Evolutionary conservation across 129 eudicot species (phyloP).

Genomic region (Lactuca sativa): DNA sequence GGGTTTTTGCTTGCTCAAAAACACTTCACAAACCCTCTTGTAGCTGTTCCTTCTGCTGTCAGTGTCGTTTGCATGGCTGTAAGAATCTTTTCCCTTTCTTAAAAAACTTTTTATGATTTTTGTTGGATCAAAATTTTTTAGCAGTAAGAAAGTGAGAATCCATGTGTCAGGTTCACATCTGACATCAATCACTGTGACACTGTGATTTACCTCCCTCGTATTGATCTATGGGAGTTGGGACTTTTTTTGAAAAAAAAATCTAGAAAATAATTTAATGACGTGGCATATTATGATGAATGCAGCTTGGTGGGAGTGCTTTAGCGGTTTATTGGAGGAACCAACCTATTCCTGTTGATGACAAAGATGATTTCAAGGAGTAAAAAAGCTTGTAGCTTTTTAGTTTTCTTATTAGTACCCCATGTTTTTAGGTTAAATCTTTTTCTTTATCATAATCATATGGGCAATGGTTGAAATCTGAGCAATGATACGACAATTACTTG

Average conservation of each 20-base stretch:
- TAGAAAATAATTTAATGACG: background rate
- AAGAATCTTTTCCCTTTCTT: slow-evolving; percentile 28
- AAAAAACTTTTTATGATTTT: background rate
- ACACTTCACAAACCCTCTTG: slow-evolving; percentile 97
- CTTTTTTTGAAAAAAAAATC: too few species aligned
- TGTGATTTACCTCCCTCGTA: too few species aligned
- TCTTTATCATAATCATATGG: background rate
- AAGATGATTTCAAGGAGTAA: slow-evolving; percentile 96
- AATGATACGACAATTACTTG: slow-evolving; percentile 15
- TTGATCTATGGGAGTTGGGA: too few species aligned
- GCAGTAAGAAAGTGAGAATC: too few species aligned
- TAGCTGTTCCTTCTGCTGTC: slow-evolving; percentile 98
- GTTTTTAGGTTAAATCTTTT: slow-evolving; percentile 13
- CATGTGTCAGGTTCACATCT: too few species aligned
- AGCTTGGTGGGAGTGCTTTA: slow-evolving; percentile 98
- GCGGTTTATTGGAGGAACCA: slow-evolving; percentile 98
- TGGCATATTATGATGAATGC: slow-evolving; percentile 19
- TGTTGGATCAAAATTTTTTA: too few species aligned
- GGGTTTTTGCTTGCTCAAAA: slow-evolving; percentile 95
- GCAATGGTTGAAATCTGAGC: slow-evolving; percentile 8
- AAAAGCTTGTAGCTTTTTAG: slow-evolving; percentile 28
- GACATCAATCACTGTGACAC: too few species aligned
- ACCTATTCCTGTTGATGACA: slow-evolving; percentile 88
- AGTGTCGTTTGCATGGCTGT: slow-evolving; percentile 99
- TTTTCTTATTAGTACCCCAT: background rate